phyloP scores from a whole-genome alignment of 129 eudicot genomes.

The Lactuca saligna region DNA sequence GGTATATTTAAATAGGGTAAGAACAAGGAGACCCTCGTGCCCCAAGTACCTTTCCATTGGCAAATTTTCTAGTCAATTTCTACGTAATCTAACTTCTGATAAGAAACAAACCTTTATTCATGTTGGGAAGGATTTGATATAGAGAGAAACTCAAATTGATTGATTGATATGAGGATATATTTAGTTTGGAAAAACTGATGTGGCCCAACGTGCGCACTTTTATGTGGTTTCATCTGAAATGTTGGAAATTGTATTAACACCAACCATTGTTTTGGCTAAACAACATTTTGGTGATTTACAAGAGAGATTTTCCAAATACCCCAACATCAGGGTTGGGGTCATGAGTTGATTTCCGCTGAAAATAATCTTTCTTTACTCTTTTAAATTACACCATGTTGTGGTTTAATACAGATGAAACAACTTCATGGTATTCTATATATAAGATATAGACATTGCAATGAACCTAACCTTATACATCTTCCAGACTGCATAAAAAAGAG shows the following conservation, averaged over 20 bases:
- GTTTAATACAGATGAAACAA: conserved; percentile 2
- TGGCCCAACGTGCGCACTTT: conserved; percentile 86
- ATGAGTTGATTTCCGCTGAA: conserved; percentile 94
- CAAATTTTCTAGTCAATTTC: conserved; percentile 77
- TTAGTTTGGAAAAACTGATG: conserved; percentile 97
- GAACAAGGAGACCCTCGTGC: conserved; percentile 73
- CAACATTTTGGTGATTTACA: conserved; percentile 88
- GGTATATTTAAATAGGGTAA: conserved; percentile 80
- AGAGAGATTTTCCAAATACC: conserved; percentile 77
- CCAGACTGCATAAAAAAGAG: conserved; percentile 84
- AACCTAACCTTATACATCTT: conserved; percentile 40
- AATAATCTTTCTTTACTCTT: conserved; percentile 6
- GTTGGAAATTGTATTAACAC: conserved; percentile 93
- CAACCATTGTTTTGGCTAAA: conserved; percentile 90
- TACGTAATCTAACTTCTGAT: conserved; percentile 80
- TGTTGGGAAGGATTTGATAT: conserved; percentile 87
- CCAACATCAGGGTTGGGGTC: conserved; percentile 74
- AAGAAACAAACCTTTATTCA: conserved; percentile 86
- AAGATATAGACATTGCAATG: conserved; percentile 23
- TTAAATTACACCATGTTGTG: neutral
- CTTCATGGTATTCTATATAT: conserved; percentile 8
- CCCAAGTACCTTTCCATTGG: conserved; percentile 66
- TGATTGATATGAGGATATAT: conserved; percentile 93
- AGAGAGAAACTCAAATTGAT: conserved; percentile 94
- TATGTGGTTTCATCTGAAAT: conserved; percentile 87